Percentiles rank a stretch among this genome's conserved stretches.
phyloP scores from a whole-genome alignment of 495 filamentous ascomycete genomes.

The Aspergillus coremiiformis region DNA sequence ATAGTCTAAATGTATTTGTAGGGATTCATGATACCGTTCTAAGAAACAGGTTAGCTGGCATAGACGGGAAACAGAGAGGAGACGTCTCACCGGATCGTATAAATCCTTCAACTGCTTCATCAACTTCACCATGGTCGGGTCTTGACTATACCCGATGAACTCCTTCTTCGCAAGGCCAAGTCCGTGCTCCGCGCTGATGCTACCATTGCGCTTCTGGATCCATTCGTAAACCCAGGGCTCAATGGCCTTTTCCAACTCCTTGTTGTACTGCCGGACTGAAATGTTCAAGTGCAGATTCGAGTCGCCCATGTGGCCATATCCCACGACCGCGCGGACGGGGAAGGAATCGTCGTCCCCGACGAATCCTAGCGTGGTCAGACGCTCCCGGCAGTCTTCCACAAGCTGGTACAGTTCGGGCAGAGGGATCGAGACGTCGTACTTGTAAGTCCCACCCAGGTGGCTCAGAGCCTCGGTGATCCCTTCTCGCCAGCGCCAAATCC shows the following conservation, averaged over 20 bases:
- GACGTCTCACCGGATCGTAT: slow-evolving; percentile 77
- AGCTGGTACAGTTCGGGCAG: slow-evolving; percentile 78
- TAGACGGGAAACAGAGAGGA: neutral
- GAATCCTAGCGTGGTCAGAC: slow-evolving; percentile 64
- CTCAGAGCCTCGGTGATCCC: slow-evolving; percentile 81
- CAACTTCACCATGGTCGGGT: slow-evolving; percentile 70
- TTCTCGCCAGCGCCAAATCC: slow-evolving; percentile 89
- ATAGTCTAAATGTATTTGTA: slow-evolving; percentile 69
- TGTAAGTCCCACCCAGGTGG: slow-evolving; percentile 94
- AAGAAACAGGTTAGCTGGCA: slow-evolving; percentile 18
- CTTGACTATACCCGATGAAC: slow-evolving; percentile 87
- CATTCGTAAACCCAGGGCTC: slow-evolving; percentile 98
- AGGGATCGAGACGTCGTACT: slow-evolving; percentile 96
- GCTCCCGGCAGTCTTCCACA: slow-evolving; percentile 72
- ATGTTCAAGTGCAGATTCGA: slow-evolving; percentile 92
- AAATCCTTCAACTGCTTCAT: slow-evolving; percentile 91
- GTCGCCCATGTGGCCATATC: slow-evolving; percentile 97
- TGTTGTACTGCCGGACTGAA: slow-evolving; percentile 70
- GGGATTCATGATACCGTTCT: slow-evolving; percentile 91
- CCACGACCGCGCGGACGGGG: slow-evolving; percentile 83
- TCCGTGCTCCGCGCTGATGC: slow-evolving; percentile 94
- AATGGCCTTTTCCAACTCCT: slow-evolving; percentile 77
- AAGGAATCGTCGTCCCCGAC: slow-evolving; percentile 68
- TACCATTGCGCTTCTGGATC: slow-evolving; percentile 78
- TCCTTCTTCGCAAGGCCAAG: slow-evolving; percentile 90